These are phyloP conservation scores for Kewa caespitosa DNA, from an alignment of 179 eudicot genomes.

Conservation along the genomic window DNA sequence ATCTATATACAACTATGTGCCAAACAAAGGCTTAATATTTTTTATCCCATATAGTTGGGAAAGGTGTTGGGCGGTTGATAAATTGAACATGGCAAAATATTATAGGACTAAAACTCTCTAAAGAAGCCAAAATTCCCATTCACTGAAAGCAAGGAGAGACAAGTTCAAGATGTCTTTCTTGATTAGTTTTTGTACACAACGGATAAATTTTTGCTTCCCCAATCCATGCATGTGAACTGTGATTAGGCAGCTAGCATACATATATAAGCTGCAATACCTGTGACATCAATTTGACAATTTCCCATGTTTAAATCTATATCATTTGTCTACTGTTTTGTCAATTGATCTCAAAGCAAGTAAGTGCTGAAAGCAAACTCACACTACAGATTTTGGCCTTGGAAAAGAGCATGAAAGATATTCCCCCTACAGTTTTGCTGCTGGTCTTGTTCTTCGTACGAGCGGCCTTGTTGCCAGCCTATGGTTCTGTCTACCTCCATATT, in stretches of 20 bases:
- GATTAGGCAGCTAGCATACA: not conserved
- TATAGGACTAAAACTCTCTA: slow-evolving; percentile 4
- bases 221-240: slow-evolving; percentile 4
- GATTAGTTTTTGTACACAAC: not conserved
- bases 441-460: slow-evolving; percentile 9
- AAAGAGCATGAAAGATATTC: slow-evolving; percentile 17
- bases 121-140: slow-evolving; percentile 20
- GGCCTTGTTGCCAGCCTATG: not conserved
- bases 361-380: slow-evolving; percentile 1
- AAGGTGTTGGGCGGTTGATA: slow-evolving; percentile 22
- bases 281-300: slow-evolving; percentile 18
- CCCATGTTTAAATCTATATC: slow-evolving; percentile 2
- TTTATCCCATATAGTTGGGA: slow-evolving; percentile 7
- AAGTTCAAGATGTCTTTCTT: not conserved
- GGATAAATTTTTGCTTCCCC: not conserved
- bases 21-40: slow-evolving; percentile 7
- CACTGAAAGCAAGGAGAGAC: slow-evolving; percentile 13
- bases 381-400: slow-evolving; percentile 3
- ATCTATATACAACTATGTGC: slow-evolving; percentile 5
- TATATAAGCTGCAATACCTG: slow-evolving; percentile 1
- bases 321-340: not conserved
- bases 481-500: slow-evolving; percentile 1
- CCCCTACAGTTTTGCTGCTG: not conserved
- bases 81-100: slow-evolving; percentile 12
- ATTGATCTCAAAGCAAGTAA: not conserved